phyloP scores from a whole-genome alignment of 768 basidiomycete species.

The Boletus subcaerulescens region DNA sequence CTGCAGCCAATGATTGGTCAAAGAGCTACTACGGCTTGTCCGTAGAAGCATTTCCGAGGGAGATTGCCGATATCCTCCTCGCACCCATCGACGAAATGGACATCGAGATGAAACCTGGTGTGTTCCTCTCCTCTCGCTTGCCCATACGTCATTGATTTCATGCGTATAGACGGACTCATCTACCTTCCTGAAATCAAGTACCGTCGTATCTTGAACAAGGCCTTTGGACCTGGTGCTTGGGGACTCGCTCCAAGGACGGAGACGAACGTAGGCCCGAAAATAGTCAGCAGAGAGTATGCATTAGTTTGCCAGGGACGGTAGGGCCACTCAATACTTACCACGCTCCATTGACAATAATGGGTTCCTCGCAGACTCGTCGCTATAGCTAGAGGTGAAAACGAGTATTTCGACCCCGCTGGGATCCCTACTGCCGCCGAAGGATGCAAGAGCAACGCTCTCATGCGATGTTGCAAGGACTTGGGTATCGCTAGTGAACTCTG shows the following conservation, averaged over 20 bases:
- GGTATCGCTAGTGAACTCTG: conserved; percentile 96
- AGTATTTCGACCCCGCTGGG: conserved; percentile 89
- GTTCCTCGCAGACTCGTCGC: conserved; percentile 64
- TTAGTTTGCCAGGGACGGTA: conserved; percentile 90
- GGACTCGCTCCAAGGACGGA: conserved; percentile 92
- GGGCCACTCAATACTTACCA: conserved; percentile 17
- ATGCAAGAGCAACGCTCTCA: conserved; percentile 94
- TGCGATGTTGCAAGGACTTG: conserved; percentile 96
- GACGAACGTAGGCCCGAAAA: conserved; percentile 81
- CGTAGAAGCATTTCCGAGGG: conserved; percentile 69
- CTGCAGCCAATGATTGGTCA: conserved; percentile 71
- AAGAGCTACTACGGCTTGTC: conserved; percentile 83
- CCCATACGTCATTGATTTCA: neutral
- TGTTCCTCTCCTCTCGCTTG: conserved; percentile 15
- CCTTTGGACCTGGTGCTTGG: conserved; percentile 97
- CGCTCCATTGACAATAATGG: neutral
- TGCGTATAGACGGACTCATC: conserved; percentile 72
- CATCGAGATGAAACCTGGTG: conserved; percentile 93
- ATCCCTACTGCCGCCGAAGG: conserved; percentile 93
- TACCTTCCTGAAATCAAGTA: conserved; percentile 99
- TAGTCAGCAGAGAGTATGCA: conserved; percentile 93
- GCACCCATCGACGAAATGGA: conserved; percentile 74
- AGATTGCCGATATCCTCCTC: conserved; percentile 68
- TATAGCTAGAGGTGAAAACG: conserved; percentile 92
- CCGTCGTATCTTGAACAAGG: conserved; percentile 83